phyloP scores from a whole-genome alignment of 148 eudicot species.

The Cornus controversa region DNA sequence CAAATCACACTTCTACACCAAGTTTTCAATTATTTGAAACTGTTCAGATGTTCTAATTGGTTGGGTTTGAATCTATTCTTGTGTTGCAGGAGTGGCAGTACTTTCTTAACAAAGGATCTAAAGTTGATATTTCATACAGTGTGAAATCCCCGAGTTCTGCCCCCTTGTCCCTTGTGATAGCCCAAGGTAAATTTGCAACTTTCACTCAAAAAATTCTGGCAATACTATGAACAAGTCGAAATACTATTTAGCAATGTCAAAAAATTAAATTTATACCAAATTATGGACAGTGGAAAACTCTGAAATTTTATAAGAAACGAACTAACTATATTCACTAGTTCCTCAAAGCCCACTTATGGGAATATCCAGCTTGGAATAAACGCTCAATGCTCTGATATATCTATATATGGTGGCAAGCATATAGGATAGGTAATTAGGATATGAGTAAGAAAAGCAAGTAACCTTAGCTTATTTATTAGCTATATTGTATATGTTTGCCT shows the following conservation, averaged over 20 bases:
- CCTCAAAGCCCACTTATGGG: not conserved
- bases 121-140: constrained; percentile 42
- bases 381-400: not conserved
- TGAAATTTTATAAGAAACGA: not conserved
- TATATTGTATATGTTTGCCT: no score
- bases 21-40: no score
- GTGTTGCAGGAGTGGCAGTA: constrained; percentile 54
- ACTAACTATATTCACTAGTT: not conserved
- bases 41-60: constrained; percentile 1
- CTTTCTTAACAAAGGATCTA: constrained; percentile 52
- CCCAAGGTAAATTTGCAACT: constrained; percentile 38
- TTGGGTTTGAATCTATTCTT: not conserved
- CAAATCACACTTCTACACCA: not conserved
- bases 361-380: not conserved
- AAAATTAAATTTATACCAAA: not conserved
- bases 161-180: constrained; percentile 44
- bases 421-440: not conserved
- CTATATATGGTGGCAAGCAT: not conserved
- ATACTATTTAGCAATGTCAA: not conserved
- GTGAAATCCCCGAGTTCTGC: constrained; percentile 37
- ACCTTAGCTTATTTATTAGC: no score
- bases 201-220: not conserved
- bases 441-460: not conserved
- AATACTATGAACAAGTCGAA: not conserved
- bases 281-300: not conserved